These are phyloP conservation scores for Ogataea saltuana DNA, from an alignment of 805 yeast genomes.

Conservation along the genomic window DNA sequence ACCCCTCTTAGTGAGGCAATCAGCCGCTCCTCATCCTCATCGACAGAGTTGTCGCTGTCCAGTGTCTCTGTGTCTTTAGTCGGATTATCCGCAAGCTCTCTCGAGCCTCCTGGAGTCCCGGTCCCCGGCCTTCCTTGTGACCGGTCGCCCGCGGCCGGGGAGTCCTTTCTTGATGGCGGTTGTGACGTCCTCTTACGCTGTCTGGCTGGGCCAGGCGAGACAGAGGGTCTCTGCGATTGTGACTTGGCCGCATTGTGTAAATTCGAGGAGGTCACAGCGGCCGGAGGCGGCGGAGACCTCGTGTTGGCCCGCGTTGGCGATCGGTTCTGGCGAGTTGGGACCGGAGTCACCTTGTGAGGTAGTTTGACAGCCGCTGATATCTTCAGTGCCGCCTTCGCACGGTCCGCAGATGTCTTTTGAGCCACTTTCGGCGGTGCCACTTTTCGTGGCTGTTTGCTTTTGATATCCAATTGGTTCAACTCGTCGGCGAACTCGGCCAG, in stretches of 20 bases:
- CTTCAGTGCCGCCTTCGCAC: constrained; percentile 35
- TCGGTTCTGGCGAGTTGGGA: constrained; percentile 9
- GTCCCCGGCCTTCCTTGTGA: constrained; percentile 6
- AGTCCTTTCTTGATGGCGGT: constrained; percentile 9
- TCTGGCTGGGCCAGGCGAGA: constrained; percentile 17
- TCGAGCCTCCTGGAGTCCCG: constrained; percentile 4
- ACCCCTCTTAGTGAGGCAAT: constrained; percentile 63
- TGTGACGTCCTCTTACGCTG: constrained; percentile 7
- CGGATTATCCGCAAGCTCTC: constrained; percentile 23
- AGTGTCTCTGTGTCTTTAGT: constrained; percentile 34
- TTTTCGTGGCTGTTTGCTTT: constrained; percentile 11
- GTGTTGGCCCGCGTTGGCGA: constrained; percentile 18
- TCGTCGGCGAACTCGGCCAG: constrained; percentile 17
- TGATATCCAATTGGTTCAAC: constrained; percentile 15
- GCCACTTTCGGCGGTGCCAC: constrained; percentile 14
- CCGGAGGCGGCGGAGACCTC: constrained; percentile 17
- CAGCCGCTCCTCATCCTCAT: constrained; percentile 35
- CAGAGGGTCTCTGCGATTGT: constrained; percentile 11
- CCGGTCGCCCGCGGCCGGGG: constrained; percentile 12
- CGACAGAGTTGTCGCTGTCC: constrained; percentile 26
- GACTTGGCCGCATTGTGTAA: no score
- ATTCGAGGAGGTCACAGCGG: not conserved
- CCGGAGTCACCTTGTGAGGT: constrained; percentile 21
- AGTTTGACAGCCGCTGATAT: constrained; percentile 36
- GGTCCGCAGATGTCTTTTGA: constrained; percentile 29